Evolutionary conservation across 371 early-diverging fungal genomes (phyloP), one percentile per base, ranked within the genome.

Genomic region (Apophysomyces sp.): DNA sequence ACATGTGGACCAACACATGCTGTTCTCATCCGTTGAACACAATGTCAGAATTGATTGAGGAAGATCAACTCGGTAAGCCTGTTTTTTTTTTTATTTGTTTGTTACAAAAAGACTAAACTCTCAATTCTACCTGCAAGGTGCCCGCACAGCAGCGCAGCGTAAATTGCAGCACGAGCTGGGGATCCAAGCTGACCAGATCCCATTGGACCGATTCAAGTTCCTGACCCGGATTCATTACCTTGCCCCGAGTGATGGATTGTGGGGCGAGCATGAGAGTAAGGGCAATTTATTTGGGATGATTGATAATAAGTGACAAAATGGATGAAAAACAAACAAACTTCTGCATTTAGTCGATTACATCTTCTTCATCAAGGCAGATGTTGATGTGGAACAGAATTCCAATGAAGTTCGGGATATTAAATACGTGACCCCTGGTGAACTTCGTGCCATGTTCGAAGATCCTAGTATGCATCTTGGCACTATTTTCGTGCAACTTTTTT

Each of bases 151-250:
- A 69, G 62, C 71, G 61, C 89, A 89, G 70, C 83, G 98, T 53
- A 97, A 97, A 74, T 77, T 97, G 51, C 84, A 91, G 61, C 98
- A 97, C 72, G 98, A 97, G 73, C 83, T 97, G 52, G 98, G 98
- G 31, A 96, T 97, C 52, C 71, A 75, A 59, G 74, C 87, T 11
- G 77, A 78, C 57, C 81, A 88, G 68, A 87, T 94, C 4, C 89
- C 90, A 4, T 58, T 92, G 61, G 94, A 93, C 11, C 63, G 86
- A 39, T 86, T 97, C 68, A 69, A 87, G 65, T 96, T 86, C 75
- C 76, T 97, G 68, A 96, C 96, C 8, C 74, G 93, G 41, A 94
- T 97, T 55, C 97, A 95, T 70, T 97, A 97, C 76, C 60, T 90
- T 66, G 94, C 98, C 6, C 89, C 92, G 2, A 92, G 92, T 24